phyloP scores from a whole-genome alignment of 2,329 filamentous ascomycete species.

The Fusarium sacchari region DNA sequence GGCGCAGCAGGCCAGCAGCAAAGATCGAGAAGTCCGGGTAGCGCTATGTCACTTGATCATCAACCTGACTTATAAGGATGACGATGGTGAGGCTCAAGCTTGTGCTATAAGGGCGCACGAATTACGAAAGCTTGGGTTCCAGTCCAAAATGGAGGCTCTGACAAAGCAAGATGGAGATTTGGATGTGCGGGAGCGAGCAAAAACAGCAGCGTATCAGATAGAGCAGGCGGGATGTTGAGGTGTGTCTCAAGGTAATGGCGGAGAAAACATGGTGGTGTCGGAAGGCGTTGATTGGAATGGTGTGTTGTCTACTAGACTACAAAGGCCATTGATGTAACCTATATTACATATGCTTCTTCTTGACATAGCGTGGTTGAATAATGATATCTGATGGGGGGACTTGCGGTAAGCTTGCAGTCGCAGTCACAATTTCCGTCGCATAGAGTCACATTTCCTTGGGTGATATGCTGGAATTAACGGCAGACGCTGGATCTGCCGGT shows the following conservation, averaged over 20 bases:
- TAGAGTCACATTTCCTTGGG: neutral
- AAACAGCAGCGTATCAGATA: slow-evolving; percentile 80
- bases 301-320: slow-evolving; percentile 6
- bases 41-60: slow-evolving; percentile 85
- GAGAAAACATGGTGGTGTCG: neutral
- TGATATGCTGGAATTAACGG: slow-evolving; percentile 31
- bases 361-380: slow-evolving; percentile 1
- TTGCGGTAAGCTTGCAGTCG: neutral
- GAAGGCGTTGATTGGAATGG: slow-evolving; percentile 5
- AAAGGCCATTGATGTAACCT: slow-evolving; percentile 5
- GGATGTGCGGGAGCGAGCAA: slow-evolving; percentile 86
- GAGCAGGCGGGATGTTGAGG: slow-evolving; percentile 53
- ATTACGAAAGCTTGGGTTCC: slow-evolving; percentile 77
- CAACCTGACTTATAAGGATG: slow-evolving; percentile 87
- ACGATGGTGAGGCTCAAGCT: slow-evolving; percentile 71
- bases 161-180: slow-evolving; percentile 75
- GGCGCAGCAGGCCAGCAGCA: slow-evolving; percentile 77
- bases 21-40: slow-evolving; percentile 77
- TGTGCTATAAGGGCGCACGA: slow-evolving; percentile 74
- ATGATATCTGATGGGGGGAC: neutral
- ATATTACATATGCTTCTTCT: neutral
- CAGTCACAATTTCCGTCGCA: neutral
- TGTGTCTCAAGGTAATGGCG: neutral
- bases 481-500: slow-evolving; percentile 30
- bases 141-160: slow-evolving; percentile 71